A percentile compares a stretch with the other conserved stretches of the same genome.
These are phyloP conservation scores for Ilex paraguariensis DNA, from an alignment of 305 asterid species.

Conservation along the genomic window DNA sequence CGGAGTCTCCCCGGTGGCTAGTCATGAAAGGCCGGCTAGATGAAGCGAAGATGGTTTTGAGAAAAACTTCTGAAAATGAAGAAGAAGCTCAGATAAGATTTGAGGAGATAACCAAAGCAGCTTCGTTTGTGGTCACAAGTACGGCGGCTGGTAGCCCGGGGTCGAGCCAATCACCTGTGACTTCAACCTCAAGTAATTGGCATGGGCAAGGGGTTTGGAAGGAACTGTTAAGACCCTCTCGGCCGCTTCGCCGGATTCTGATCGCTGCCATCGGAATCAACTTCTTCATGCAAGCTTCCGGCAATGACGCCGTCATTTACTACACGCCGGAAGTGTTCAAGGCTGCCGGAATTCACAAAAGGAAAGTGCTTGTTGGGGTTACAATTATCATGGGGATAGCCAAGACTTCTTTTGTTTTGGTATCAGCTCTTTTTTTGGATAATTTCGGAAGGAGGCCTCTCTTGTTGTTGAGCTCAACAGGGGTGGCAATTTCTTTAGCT, in stretches of 20 bases:
- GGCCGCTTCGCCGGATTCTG: slow-evolving; percentile 48
- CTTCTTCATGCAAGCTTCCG: slow-evolving; percentile 89
- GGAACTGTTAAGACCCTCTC: slow-evolving; percentile 46
- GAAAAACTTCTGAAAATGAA: slow-evolving; percentile 42
- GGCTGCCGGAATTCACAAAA: slow-evolving; percentile 50
- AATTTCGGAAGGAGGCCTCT: slow-evolving; percentile 69
- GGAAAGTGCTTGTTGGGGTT: slow-evolving; percentile 48
- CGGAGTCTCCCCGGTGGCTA: slow-evolving; percentile 88
- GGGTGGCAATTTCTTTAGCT: slow-evolving; percentile 44
- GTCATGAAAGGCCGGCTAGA: slow-evolving; percentile 46
- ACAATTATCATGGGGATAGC: slow-evolving; percentile 65
- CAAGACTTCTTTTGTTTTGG: slow-evolving; percentile 48
- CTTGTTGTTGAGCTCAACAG: slow-evolving; percentile 51
- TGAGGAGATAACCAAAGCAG: slow-evolving; percentile 41
- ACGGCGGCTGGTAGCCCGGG: slow-evolving; percentile 1
- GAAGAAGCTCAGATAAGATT: slow-evolving; percentile 50
- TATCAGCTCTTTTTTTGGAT: slow-evolving; percentile 66
- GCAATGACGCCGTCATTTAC: slow-evolving; percentile 80
- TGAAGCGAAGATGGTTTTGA: slow-evolving; percentile 46
- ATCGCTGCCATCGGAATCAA: slow-evolving; percentile 64
- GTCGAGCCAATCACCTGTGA: not conserved
- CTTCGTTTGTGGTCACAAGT: slow-evolving; percentile 6
- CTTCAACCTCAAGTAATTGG: slow-evolving; percentile 11
- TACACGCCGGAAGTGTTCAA: slow-evolving; percentile 75
- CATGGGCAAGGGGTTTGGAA: slow-evolving; percentile 56